Base-by-base conservation (phyloP, 768 basidiomycete species). In the Pisolithus tinctorius region DNA sequence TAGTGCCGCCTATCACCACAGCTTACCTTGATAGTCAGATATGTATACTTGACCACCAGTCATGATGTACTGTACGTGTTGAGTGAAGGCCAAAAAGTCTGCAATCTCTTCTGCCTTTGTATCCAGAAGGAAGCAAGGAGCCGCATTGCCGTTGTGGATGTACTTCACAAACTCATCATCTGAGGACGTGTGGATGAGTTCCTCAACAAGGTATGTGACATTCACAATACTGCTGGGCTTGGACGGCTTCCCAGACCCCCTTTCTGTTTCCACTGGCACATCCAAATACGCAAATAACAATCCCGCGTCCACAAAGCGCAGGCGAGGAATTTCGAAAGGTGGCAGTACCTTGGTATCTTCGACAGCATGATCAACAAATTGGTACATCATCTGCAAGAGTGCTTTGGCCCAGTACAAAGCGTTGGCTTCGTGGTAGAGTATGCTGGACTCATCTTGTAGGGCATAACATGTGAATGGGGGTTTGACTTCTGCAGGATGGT, bases 401-500 rank as follows among this genome's bases (percentile, higher is more conserved):
- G 51, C 38, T 7, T 48, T 34, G 6, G 54, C 46, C 57, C 57
- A 58, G 26, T 50, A 55, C 10, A 54, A 42, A 10, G 52, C 2
- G 9, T 57, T 57, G 0, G 34, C 34, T 34, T 34, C 2, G 5
- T 5, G 11, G 5, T 34, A 34, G 11, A 34, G 11, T 13, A 34
- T 34, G 11, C 13, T 34, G 11, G 11, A 34, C 34, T 34, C 11
- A 5, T 34, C 34, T 11, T 34, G 13, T 4, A 49, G 6, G 7
- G 25, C 3, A 11, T 13, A 43, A 0, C 41, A 11, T 6, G 11
- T 29, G 10, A 36, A 47, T 3, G 29, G 41, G 25, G 43, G 43
- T 29, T 16, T 27, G 29, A 8, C 13, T 27, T 52, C 38, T 0
- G 4, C 25, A 13, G 8, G 42, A 4, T 38, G 4, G 17, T 47